These are phyloP conservation scores for Rubia occidens DNA, from an alignment of 305 asterid species.

Conservation along the genomic window DNA sequence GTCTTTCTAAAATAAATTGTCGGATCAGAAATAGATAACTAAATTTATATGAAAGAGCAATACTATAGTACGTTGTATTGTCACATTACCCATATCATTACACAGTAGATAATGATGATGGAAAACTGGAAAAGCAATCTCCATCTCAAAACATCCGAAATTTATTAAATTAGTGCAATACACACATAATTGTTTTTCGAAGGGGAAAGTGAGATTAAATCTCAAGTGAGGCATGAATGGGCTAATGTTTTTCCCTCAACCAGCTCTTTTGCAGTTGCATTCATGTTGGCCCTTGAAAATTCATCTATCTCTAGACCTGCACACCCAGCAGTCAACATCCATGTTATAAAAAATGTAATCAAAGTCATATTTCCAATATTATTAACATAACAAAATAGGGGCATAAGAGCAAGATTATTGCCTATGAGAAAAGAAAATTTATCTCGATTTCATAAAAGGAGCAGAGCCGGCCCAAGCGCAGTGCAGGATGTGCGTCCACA, in stretches of 20 bases:
- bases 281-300: slow-evolving; percentile 68
- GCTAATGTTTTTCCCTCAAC: slow-evolving; percentile 66
- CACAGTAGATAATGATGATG: not conserved
- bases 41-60: no score
- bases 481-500: no score
- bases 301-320: slow-evolving; percentile 61
- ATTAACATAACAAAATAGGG: not conserved
- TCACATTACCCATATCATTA: not conserved
- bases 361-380: not conserved
- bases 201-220: not conserved
- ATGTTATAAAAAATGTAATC: not conserved
- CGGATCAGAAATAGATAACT: not conserved
- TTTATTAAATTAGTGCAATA: not conserved
- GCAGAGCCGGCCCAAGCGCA: no score
- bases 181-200: not conserved
- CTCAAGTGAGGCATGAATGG: slow-evolving; percentile 45
- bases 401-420: not conserved
- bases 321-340: not conserved
- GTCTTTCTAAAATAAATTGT: not conserved
- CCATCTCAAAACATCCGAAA: not conserved
- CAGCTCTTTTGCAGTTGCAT: slow-evolving; percentile 54
- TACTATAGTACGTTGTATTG: not conserved
- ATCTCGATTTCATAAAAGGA: no score
- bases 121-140: not conserved
- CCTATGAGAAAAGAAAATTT: not conserved